phyloP scores from a whole-genome alignment of 352 stramenopile species.

The Blastocystis sp. region DNA sequence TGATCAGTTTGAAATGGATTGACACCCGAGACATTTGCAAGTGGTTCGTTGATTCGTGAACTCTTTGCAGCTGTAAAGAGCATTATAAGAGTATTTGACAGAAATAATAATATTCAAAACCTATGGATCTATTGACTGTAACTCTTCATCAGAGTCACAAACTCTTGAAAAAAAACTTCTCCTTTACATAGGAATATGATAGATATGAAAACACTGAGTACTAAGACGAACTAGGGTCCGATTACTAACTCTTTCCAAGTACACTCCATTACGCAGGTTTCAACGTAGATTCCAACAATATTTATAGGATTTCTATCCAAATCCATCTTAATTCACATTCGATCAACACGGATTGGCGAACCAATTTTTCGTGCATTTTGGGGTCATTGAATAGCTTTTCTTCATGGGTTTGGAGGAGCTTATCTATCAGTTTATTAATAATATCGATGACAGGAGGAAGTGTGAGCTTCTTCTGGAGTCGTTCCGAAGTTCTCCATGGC shows the following conservation, averaged over 20 bases:
- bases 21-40: no score
- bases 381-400: no score
- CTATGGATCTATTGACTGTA: no score
- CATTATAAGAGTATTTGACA: no score
- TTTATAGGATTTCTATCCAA: neutral
- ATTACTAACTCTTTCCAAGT: neutral
- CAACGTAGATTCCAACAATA: neutral
- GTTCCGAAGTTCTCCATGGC: neutral
- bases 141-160: neutral
- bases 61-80: no score
- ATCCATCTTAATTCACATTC: no score
- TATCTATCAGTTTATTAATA: neutral
- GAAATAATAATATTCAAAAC: no score
- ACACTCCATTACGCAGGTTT: neutral
- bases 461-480: conserved; percentile 19
- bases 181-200: neutral
- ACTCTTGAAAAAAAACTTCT: neutral
- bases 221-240: neutral
- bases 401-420: neutral
- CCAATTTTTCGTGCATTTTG: no score
- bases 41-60: no score
- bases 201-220: neutral
- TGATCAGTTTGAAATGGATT: no score
- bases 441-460: neutral
- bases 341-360: no score